A percentile compares a stretch with the other conserved stretches of the same genome.
phyloP scores from a whole-genome alignment of 192 early-diverging fungal genomes.

The Mortierella alpina region DNA sequence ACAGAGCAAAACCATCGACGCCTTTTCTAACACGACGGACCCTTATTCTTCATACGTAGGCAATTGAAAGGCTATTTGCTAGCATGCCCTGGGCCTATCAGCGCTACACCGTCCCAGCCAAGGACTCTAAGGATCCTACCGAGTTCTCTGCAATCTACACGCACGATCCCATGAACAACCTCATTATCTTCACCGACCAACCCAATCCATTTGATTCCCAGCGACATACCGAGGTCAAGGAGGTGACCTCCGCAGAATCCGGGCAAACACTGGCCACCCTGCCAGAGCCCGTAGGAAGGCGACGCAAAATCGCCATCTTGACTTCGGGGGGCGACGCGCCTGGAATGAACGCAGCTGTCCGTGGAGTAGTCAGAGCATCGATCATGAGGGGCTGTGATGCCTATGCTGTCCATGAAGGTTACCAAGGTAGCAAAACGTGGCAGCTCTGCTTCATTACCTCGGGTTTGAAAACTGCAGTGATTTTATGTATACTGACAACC shows the following conservation, averaged over 20 bases:
- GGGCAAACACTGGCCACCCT: neutral
- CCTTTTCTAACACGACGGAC: neutral
- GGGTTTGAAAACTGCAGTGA: neutral
- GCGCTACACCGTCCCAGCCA: conserved; percentile 26
- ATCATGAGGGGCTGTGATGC: conserved; percentile 85
- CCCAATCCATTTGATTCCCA: conserved; percentile 59
- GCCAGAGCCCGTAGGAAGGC: neutral
- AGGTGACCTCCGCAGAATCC: conserved; percentile 1
- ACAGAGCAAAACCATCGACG: neutral
- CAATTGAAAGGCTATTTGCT: conserved; percentile 27
- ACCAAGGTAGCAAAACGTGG: conserved; percentile 82
- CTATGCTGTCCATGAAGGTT: conserved; percentile 95
- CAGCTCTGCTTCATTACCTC: neutral
- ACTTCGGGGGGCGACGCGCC: conserved; percentile 96
- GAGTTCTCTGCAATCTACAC: conserved; percentile 59
- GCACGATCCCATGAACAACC: conserved; percentile 86
- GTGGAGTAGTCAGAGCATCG: conserved; percentile 89
- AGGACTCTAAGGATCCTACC: neutral
- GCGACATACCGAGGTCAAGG: conserved; percentile 14
- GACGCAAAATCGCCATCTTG: conserved; percentile 90
- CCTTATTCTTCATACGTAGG: conserved; percentile 3
- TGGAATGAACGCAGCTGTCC: conserved; percentile 98
- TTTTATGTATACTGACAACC: neutral
- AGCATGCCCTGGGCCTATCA: conserved; percentile 46
- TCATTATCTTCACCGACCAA: conserved; percentile 76